Percentiles rank a stretch among this genome's conserved stretches.
These are phyloP conservation scores for Dictyostelium intermedium DNA, from an alignment of 78 protist genomes.

Conservation along the genomic window DNA sequence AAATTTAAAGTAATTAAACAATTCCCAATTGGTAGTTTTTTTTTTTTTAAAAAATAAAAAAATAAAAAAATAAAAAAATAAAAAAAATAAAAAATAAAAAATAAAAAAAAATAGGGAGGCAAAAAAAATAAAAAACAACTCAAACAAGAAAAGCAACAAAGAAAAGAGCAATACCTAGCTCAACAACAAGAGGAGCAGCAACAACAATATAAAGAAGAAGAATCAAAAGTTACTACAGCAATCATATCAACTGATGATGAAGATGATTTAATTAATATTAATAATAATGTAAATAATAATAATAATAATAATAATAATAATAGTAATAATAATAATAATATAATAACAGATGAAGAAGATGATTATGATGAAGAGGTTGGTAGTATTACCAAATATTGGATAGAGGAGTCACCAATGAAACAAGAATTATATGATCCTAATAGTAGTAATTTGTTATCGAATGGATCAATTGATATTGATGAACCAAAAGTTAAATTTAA, in stretches of 20 bases:
- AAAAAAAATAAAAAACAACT: not conserved
- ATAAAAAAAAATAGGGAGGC: not conserved
- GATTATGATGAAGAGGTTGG: not conserved
- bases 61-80: not conserved
- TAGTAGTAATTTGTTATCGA: not conserved
- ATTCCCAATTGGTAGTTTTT: too few relatives aligned
- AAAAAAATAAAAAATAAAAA: not conserved
- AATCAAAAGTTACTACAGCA: not conserved
- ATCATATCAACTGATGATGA: constrained; percentile 1
- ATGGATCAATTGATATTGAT: not conserved
- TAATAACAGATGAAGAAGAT: not conserved
- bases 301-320: not conserved
- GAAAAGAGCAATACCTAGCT: not conserved
- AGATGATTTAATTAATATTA: not conserved
- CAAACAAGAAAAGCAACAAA: constrained; percentile 5
- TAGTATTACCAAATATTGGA: not conserved
- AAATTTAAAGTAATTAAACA: too few relatives aligned
- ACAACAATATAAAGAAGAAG: not conserved
- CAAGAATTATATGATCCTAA: not conserved
- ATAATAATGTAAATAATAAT: not conserved
- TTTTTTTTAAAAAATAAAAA: not conserved
- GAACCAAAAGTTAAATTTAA: constrained; percentile 31
- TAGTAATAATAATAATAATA: not conserved
- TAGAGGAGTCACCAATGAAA: not conserved
- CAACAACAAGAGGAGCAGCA: not conserved